Conservation (phyloP, 2,329 filamentous ascomycete species). For the Bertia moriformis region DNA sequence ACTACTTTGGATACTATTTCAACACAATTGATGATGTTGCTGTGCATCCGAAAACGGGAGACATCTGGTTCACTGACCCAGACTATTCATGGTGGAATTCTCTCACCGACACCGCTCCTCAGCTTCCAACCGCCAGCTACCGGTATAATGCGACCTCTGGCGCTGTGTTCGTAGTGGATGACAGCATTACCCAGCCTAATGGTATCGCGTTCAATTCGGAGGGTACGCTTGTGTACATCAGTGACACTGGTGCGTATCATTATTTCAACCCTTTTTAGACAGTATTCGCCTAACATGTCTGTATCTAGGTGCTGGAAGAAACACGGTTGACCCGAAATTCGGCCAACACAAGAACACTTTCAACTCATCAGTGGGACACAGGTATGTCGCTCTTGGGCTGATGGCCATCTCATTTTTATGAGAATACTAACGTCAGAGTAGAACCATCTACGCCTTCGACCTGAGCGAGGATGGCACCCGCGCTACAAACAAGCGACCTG, state of each 20-base stretch:
- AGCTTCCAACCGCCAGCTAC: constrained; percentile 17
- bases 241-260: constrained; percentile 23
- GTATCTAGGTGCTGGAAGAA: constrained; percentile 10
- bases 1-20: constrained; percentile 29
- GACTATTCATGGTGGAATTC: constrained; percentile 19
- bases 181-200: constrained; percentile 24
- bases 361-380: too few relatives aligned
- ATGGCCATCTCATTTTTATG: too few relatives aligned
- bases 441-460: constrained; percentile 19
- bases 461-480: constrained; percentile 13
- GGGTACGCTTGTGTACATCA: constrained; percentile 25
- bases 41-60: constrained; percentile 20
- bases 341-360: constrained; percentile 10
- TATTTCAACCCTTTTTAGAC: too few relatives aligned
- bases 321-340: constrained; percentile 7
- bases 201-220: constrained; percentile 27
- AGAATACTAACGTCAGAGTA: constrained; percentile 8
- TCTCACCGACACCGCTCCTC: constrained; percentile 16
- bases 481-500: constrained; percentile 16
- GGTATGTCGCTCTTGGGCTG: too few relatives aligned
- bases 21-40: constrained; percentile 24
- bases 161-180: constrained; percentile 21
- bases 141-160: constrained; percentile 24
- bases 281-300: too few relatives aligned
- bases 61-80: constrained; percentile 34